Percentiles rank a stretch among this genome's conserved stretches.
phyloP scores from a whole-genome alignment of 2,329 filamentous ascomycete species.

The Dendrostoma leiphaemia region DNA sequence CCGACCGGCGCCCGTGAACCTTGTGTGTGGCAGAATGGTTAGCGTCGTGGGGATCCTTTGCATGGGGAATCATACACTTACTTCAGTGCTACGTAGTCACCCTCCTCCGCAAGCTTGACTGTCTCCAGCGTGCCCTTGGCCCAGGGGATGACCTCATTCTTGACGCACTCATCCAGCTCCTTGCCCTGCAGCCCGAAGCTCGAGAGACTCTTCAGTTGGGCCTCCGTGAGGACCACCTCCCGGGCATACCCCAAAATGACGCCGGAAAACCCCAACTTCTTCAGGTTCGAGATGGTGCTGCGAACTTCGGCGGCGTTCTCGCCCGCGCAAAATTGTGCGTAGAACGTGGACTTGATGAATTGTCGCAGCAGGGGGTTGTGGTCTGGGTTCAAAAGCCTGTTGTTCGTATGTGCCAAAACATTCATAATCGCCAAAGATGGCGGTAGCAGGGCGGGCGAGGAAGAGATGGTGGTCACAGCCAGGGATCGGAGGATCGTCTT shows the following conservation, averaged over 20 bases:
- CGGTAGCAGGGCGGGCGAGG: conserved; percentile 65
- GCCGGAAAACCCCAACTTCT: conserved; percentile 74
- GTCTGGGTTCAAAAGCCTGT: conserved; percentile 68
- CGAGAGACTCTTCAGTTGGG: conserved; percentile 44
- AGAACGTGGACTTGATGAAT: conserved; percentile 79
- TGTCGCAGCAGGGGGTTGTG: conserved; percentile 68
- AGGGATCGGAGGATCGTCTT: conserved; percentile 67
- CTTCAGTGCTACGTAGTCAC: conserved; percentile 67
- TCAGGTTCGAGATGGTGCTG: conserved; percentile 62
- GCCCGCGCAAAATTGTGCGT: conserved; percentile 88
- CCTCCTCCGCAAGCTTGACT: conserved; percentile 67
- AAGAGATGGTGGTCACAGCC: conserved; percentile 67
- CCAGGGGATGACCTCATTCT: conserved; percentile 69
- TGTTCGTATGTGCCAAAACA: conserved; percentile 67
- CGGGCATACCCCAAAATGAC: conserved; percentile 82
- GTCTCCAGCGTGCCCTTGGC: conserved; percentile 71
- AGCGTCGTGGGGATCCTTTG: too few species aligned
- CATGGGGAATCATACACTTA: conserved; percentile 29
- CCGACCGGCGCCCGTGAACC: conserved; percentile 78
- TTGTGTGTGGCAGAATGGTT: not conserved
- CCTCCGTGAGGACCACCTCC: conserved; percentile 70
- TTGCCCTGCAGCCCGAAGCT: conserved; percentile 40
- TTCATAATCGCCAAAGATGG: conserved; percentile 69
- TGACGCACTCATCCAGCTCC: conserved; percentile 47
- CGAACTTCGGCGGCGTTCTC: conserved; percentile 69